Percentiles rank a stretch among this genome's conserved stretches.
Evolutionary conservation across 805 yeast species (phyloP).

Genomic region (Nakazawaea populi): DNA sequence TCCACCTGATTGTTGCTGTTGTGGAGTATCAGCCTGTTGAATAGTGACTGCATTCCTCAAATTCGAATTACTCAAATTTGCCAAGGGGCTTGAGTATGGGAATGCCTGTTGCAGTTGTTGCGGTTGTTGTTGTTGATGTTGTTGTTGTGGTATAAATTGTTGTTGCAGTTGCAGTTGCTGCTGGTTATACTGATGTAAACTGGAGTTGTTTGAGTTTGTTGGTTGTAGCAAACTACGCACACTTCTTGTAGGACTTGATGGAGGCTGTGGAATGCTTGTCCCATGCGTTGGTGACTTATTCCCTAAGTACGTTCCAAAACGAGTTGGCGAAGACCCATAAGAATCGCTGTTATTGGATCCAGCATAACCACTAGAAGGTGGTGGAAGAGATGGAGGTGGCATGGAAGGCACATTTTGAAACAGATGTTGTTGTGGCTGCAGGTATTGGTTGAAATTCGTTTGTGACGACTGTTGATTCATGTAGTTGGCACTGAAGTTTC

Average conservation of each 20-base stretch:
- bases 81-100: slow-evolving; percentile 8
- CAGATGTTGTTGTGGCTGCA: slow-evolving; percentile 11
- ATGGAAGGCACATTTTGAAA: slow-evolving; percentile 19
- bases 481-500: slow-evolving; percentile 15
- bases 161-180: slow-evolving; percentile 16
- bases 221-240: slow-evolving; percentile 25
- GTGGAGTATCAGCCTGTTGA: slow-evolving; percentile 10
- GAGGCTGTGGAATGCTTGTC: slow-evolving; percentile 21
- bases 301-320: slow-evolving; percentile 9
- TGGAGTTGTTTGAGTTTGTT: slow-evolving; percentile 22
- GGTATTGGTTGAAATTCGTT: slow-evolving; percentile 14
- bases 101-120: slow-evolving; percentile 8
- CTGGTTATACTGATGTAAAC: slow-evolving; percentile 17
- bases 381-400: slow-evolving; percentile 18
- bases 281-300: slow-evolving; percentile 20
- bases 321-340: slow-evolving; percentile 14
- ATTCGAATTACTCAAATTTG: slow-evolving; percentile 10
- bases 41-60: slow-evolving; percentile 12
- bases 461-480: slow-evolving; percentile 18
- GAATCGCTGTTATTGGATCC: slow-evolving; percentile 5
- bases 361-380: slow-evolving; percentile 11
- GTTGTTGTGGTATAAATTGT: slow-evolving; percentile 10
- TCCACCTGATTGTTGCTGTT: slow-evolving; percentile 12
- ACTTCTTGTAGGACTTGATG: slow-evolving; percentile 28
- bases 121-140: slow-evolving; percentile 7